Percentiles rank a stretch among this genome's conserved stretches.
phyloP scores from a whole-genome alignment of 331 rosid genomes.

The Quercus tomentella region DNA sequence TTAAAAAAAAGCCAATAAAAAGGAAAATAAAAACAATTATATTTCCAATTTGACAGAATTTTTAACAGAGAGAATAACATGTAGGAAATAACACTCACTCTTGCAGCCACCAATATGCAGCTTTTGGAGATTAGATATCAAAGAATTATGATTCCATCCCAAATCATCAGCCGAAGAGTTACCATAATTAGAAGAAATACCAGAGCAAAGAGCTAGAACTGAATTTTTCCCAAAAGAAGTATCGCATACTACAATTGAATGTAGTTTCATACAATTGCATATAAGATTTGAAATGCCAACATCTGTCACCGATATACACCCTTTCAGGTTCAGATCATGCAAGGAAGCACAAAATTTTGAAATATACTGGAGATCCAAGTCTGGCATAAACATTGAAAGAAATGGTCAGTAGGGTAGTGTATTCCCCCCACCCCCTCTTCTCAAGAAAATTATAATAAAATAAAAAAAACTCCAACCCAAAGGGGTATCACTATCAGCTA shows the following conservation, averaged over 20 bases:
- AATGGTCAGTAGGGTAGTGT: no score
- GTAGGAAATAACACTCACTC: constrained; percentile 38
- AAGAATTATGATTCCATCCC: constrained; percentile 29
- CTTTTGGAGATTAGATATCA: constrained; percentile 51
- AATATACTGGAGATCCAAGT: constrained; percentile 51
- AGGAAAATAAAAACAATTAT: background rate
- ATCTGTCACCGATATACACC: constrained; percentile 68
- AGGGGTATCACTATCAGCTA: background rate
- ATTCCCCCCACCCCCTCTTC: no score
- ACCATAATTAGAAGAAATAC: constrained; percentile 30
- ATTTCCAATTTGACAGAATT: constrained; percentile 1
- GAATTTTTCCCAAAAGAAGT: constrained; percentile 72
- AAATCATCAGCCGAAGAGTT: constrained; percentile 24
- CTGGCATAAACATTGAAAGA: constrained; percentile 31
- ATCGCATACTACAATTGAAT: constrained; percentile 53
- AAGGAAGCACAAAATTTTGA: constrained; percentile 51
- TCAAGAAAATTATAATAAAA: background rate
- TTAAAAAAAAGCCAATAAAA: background rate
- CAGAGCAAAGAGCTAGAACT: constrained; percentile 58
- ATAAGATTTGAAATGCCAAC: constrained; percentile 60
- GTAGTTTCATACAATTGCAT: constrained; percentile 37
- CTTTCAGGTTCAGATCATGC: constrained; percentile 61
- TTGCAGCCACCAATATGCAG: constrained; percentile 79
- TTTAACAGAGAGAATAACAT: constrained; percentile 13
- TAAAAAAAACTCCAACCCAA: background rate